Base-by-base conservation (phyloP, 352 stramenopile species). In the Globisporangium camurandrum region DNA sequence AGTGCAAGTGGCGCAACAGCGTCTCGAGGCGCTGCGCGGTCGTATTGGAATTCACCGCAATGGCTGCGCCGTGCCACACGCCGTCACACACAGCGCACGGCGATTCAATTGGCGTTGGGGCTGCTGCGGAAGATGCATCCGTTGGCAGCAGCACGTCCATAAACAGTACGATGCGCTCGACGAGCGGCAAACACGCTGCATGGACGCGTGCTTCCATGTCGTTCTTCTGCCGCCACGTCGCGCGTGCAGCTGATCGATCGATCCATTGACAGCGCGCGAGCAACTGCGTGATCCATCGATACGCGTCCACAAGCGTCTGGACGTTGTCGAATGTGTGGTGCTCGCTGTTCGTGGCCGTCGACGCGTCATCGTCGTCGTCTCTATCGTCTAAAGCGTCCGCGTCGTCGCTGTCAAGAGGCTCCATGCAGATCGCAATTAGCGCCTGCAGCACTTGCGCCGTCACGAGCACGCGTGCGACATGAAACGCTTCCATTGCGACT, bases 81-180 rank as follows among this genome's bases (percentile, higher is more conserved):
- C 71, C 78, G 54, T 89, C 78, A 27, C 78, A 89, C 2, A 89
- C 69, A 10, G 71, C 71, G 44, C 78, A 87, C 17, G 54, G 48
- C 4, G 16, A 11, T 57, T 36, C 7, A 7, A 34, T 11, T 34
- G 30, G 30, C 11, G 12, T 1, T 34, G 12, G 30, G 7, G 12
- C 30, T 34, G 12, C 30, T 34, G 30, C 30, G 7, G 30, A 11
- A 34, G n/a, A n/a, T n/a, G n/a, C n/a, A n/a, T n/a, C 19, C 12
- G 62, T 31, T n/a, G 69, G 70, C 12, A 86, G 49, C 38, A 79
- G 52, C 4, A 72, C 62, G 28, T 86, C 68, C 60, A 89, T 72
- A 8, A 86, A 51, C 5, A 86, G 45, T 38, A 84, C 59, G 42
- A 89, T 70, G 20, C 72, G 66, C 53, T 84, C 69, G 30, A 80